A percentile compares a stretch with the other conserved stretches of the same genome.
Conservation (phyloP, 768 basidiomycete genomes). For the Russula dissimulans region DNA sequence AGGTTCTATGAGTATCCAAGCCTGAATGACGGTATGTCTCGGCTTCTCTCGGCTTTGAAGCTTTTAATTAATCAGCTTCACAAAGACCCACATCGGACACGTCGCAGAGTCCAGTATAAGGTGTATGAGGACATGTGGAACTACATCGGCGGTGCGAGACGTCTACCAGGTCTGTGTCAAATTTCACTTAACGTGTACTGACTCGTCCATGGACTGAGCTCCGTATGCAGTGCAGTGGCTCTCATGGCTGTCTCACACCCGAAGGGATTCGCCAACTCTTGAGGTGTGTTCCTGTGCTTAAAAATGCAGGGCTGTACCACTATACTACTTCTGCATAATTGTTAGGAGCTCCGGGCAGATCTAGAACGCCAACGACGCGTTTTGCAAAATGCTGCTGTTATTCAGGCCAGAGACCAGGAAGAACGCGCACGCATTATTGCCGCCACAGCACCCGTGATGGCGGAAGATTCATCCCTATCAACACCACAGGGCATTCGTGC, state of each 20-base stretch:
- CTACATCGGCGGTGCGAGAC: conserved; percentile 12
- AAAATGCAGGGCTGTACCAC: background rate
- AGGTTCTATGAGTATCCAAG: conserved; percentile 18
- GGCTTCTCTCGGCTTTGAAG: background rate
- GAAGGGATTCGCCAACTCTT: conserved; percentile 7
- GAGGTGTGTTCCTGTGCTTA: conserved; percentile 7
- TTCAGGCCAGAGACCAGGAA: conserved; percentile 17
- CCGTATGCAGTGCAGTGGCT: conserved; percentile 16
- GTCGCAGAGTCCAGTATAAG: conserved; percentile 12
- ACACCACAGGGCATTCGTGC: background rate
- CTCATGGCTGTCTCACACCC: conserved; percentile 18
- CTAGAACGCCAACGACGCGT: conserved; percentile 15
- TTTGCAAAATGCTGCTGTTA: conserved; percentile 11
- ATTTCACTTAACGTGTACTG: background rate
- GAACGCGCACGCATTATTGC: conserved; percentile 5
- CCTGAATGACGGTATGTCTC: conserved; percentile 7
- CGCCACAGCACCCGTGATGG: background rate
- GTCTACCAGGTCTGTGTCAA: conserved; percentile 16
- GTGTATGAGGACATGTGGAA: conserved; percentile 16
- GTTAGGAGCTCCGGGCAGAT: conserved; percentile 16
- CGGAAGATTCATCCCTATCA: background rate
- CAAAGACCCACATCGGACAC: conserved; percentile 9
- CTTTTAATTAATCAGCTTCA: background rate
- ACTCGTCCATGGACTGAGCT: background rate
- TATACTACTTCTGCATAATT: background rate